phyloP scores from a whole-genome alignment of 768 basidiomycete species.

The Suillus subluteus region DNA sequence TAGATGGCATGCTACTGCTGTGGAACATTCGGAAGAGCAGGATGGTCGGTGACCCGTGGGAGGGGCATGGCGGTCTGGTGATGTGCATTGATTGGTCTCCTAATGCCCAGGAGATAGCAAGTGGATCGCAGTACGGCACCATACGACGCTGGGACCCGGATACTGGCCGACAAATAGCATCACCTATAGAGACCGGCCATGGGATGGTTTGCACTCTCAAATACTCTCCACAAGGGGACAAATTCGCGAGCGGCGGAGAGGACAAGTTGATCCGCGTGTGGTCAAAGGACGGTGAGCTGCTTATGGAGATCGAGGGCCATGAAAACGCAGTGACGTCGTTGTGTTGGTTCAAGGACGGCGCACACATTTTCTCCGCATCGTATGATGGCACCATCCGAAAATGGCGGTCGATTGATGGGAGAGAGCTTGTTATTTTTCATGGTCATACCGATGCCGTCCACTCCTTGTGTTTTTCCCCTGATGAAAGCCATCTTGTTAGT shows the following conservation, averaged over 20 bases:
- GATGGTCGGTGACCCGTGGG: not conserved
- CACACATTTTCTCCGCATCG: not conserved
- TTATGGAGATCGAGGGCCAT: not conserved
- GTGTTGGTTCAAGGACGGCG: not conserved
- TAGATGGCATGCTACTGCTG: not conserved
- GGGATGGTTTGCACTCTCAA: not conserved
- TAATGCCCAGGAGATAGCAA: constrained; percentile 18
- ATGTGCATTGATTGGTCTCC: constrained; percentile 17
- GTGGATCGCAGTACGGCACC: constrained; percentile 15
- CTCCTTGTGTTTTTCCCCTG: not conserved
- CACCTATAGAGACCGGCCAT: not conserved
- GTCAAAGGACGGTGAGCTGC: not conserved
- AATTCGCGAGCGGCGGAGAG: not conserved
- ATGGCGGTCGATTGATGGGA: not conserved
- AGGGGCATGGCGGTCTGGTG: constrained; percentile 7
- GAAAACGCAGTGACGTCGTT: not conserved
- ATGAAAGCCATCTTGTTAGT: not conserved
- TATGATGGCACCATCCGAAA: not conserved
- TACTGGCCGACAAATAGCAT: not conserved
- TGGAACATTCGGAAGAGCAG: not conserved
- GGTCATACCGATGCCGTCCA: not conserved
- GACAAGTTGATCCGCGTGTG: not conserved
- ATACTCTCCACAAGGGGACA: not conserved
- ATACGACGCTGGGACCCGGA: constrained; percentile 20
- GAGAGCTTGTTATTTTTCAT: not conserved